Percentiles rank a stretch among this genome's conserved stretches.
Conservation (phyloP, 2,329 filamentous ascomycete genomes). For the Fusarium sp. region DNA sequence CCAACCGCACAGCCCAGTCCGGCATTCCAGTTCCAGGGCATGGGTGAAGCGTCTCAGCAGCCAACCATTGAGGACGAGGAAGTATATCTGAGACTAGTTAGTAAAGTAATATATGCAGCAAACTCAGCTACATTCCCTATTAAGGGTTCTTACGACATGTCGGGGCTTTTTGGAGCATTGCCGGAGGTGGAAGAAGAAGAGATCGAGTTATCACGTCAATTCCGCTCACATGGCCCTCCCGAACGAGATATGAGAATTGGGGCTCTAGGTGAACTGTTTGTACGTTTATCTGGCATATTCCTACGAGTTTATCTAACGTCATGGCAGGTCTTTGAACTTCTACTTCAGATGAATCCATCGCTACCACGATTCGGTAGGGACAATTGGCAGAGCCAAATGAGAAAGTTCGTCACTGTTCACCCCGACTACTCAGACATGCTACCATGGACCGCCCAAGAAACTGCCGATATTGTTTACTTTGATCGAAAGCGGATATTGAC, state of each 20-base stretch:
- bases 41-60: background rate
- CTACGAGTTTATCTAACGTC: background rate
- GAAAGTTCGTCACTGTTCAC: conserved; percentile 56
- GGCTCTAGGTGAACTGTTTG: conserved; percentile 41
- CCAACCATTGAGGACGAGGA: conserved; percentile 23
- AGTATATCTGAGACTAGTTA: conserved; percentile 22
- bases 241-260: conserved; percentile 39
- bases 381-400: conserved; percentile 66
- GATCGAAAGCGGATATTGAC: conserved; percentile 56
- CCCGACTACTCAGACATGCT: conserved; percentile 57
- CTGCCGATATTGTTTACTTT: conserved; percentile 61
- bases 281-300: background rate
- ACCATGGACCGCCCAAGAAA: conserved; percentile 59
- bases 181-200: conserved; percentile 28
- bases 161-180: conserved; percentile 24
- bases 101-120: conserved; percentile 23
- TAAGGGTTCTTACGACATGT: conserved; percentile 6
- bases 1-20: conserved; percentile 16
- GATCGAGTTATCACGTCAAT: conserved; percentile 8
- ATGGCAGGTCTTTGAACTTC: conserved; percentile 58
- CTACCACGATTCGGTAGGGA: conserved; percentile 53
- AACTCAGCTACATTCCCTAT: background rate
- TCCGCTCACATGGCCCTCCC: conserved; percentile 3
- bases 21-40: conserved; percentile 21
- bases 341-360: conserved; percentile 48